A percentile compares a stretch with the other conserved stretches of the same genome.
These are phyloP conservation scores for Prunus padus DNA, from an alignment of 306 rosid genomes.

Conservation along the genomic window DNA sequence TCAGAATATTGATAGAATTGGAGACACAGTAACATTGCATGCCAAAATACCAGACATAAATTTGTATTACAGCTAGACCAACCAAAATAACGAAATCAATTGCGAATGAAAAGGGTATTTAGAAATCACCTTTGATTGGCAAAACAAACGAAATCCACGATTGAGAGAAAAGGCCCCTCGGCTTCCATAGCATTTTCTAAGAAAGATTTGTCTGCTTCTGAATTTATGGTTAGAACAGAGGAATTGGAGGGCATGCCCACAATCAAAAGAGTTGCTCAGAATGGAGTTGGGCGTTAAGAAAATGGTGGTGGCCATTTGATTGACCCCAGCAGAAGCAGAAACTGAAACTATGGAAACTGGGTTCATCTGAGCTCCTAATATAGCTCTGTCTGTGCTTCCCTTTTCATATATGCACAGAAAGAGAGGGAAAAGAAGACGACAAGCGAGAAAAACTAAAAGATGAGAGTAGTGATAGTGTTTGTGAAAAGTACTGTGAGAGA, in stretches of 20 bases:
- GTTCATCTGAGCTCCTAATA: constrained; percentile 11
- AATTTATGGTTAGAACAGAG: constrained; percentile 19
- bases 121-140: constrained; percentile 51
- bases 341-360: neutral
- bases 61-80: neutral
- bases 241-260: constrained; percentile 25
- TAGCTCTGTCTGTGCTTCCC: neutral
- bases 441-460: neutral
- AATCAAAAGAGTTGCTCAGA: constrained; percentile 25
- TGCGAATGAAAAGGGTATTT: neutral
- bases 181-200: constrained; percentile 8
- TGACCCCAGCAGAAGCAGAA: neutral
- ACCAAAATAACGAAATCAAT: neutral
- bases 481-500: neutral
- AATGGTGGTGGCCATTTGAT: constrained; percentile 27
- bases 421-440: neutral
- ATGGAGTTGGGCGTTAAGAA: constrained; percentile 20
- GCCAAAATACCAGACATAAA: neutral
- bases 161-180: constrained; percentile 17
- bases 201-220: constrained; percentile 13
- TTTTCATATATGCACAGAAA: neutral
- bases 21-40: neutral
- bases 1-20: neutral
- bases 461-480: neutral
- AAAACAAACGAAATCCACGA: constrained; percentile 37